These are phyloP conservation scores for Neofusicoccum ribis DNA, from an alignment of 2,329 filamentous ascomycete genomes.

Conservation along the genomic window DNA sequence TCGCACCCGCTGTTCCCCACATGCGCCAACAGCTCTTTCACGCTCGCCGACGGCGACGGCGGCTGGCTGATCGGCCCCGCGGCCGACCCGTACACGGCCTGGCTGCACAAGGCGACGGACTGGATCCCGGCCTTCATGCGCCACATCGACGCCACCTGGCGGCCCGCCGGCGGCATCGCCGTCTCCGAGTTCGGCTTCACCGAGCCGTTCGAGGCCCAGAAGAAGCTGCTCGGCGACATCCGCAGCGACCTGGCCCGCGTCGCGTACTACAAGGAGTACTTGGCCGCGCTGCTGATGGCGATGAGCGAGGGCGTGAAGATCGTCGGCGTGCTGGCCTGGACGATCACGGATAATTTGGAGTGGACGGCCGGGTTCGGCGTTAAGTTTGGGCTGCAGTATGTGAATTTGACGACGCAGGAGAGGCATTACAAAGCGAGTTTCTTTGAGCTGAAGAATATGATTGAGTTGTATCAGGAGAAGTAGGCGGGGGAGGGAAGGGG, in stretches of 20 bases:
- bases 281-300: slow-evolving; percentile 36
- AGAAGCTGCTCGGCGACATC: slow-evolving; percentile 32
- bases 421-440: slow-evolving; percentile 40
- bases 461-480: slow-evolving; percentile 29
- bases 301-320: slow-evolving; percentile 38
- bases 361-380: slow-evolving; percentile 34
- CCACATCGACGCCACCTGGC: slow-evolving; percentile 36
- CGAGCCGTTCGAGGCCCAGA: slow-evolving; percentile 36
- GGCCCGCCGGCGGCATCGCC: slow-evolving; percentile 31
- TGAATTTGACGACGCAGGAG: slow-evolving; percentile 40
- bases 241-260: slow-evolving; percentile 32
- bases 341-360: slow-evolving; percentile 41
- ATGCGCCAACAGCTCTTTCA: slow-evolving; percentile 36
- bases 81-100: slow-evolving; percentile 33
- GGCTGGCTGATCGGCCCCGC: slow-evolving; percentile 36
- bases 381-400: slow-evolving; percentile 39
- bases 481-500: neutral
- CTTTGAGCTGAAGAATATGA: slow-evolving; percentile 39
- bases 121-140: slow-evolving; percentile 37
- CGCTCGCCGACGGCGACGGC: slow-evolving; percentile 27
- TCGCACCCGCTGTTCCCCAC: slow-evolving; percentile 35
- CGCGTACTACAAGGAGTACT: slow-evolving; percentile 36
- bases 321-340: slow-evolving; percentile 38
- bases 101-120: slow-evolving; percentile 39
- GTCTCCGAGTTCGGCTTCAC: slow-evolving; percentile 41